Evolutionary conservation across 345 rosid genomes (phyloP).

Genomic region (Excoecaria agallocha): DNA sequence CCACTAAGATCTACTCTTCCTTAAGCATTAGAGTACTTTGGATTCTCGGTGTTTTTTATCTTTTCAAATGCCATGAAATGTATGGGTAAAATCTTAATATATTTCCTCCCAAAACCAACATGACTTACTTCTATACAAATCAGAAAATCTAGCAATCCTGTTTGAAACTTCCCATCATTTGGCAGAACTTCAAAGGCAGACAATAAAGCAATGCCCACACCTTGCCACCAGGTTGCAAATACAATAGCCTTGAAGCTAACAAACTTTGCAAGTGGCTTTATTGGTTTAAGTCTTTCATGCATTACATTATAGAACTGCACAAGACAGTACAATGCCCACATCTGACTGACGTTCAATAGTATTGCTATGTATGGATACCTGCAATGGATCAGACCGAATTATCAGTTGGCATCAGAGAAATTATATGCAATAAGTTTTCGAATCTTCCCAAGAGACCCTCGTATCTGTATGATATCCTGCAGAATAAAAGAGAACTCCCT

Average conservation of each 20-base stretch:
- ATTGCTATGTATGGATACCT: constrained; percentile 77
- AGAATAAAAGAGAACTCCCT: too few species aligned
- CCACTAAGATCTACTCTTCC: not conserved
- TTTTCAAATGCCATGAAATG: not conserved
- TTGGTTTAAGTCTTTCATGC: constrained; percentile 67
- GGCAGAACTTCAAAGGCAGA: constrained; percentile 61
- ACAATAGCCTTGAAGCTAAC: constrained; percentile 94
- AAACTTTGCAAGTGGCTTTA: constrained; percentile 80
- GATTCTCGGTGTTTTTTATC: not conserved
- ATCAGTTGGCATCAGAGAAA: not conserved
- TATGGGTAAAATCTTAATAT: not conserved
- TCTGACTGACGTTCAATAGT: constrained; percentile 85
- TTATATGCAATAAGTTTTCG: not conserved
- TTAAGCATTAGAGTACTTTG: not conserved
- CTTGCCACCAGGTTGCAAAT: constrained; percentile 98
- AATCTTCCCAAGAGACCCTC: not conserved
- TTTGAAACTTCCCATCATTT: constrained; percentile 47
- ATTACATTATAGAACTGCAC: constrained; percentile 81
- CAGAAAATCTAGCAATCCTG: constrained; percentile 69
- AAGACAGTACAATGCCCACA: constrained; percentile 92
- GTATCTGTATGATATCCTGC: not conserved
- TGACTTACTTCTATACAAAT: constrained; percentile 79
- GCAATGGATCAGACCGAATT: constrained; percentile 17
- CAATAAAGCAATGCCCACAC: constrained; percentile 68
- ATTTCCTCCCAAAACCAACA: not conserved